Base-by-base conservation (phyloP, 441 rosid species). In the Flueggea neowawraea region DNA sequence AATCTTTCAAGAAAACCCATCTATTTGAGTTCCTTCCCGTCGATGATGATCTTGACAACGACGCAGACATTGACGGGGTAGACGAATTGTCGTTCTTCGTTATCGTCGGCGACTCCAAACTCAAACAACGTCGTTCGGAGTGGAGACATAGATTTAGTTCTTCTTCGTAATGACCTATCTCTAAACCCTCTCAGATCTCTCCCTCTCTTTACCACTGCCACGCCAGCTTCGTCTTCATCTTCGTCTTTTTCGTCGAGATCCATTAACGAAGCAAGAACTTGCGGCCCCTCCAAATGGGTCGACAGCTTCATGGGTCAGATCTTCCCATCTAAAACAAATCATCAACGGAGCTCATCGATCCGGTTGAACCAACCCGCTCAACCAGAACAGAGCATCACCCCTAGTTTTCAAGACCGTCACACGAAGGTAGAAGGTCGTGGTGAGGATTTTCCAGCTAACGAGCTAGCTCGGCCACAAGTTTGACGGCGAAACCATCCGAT, bases 111-210 rank as follows among this genome's bases (percentile, higher is more conserved):
- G n/a, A n/a, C n/a, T n/a, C n/a, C n/a, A n/a, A n/a, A n/a, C n/a
- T n/a, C 78, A 54, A 70, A 70, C 14, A 76, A 68, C 13, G 54
- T 52, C 66, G 77, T 84, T 67, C 98, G 73, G 0, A 87, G 67
- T 0, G 99, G 99, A 43, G 99, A 94, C 86, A 94, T 69, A 65
- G 96, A 94, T 82, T 96, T 94, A 3, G 94, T 84, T 68, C 93
- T 84, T 22, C 96, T 79, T 11, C 89, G 67, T 52, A 87, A 55
- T 28, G 97, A 91, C 73, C 84, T 85, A 69, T 80, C 83, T 22
- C 88, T n/a, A n/a, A n/a, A 73, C n/a, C n/a, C n/a, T n/a, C n/a
- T n/a, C n/a, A n/a, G n/a, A n/a, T n/a, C n/a, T n/a, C n/a, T n/a
- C n/a, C 96, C 96, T 66, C 95, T 78, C 12, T 54, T 55, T 16